Base-by-base conservation (phyloP, 768 basidiomycete species). In the Rhodotorula taiwanensis region DNA sequence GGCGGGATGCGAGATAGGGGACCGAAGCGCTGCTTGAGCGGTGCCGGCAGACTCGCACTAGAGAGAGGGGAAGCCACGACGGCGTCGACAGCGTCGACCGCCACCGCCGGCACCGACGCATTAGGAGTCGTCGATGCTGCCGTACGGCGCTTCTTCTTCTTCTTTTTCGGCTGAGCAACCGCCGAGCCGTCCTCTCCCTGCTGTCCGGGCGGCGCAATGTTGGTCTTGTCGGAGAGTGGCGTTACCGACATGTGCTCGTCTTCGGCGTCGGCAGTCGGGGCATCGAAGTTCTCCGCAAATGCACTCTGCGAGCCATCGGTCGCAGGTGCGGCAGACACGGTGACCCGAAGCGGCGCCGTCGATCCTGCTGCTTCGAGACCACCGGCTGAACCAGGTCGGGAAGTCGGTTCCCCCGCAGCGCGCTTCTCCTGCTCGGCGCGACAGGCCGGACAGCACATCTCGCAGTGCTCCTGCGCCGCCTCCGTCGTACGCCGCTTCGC, bases 1-100 rank as follows among this genome's bases (percentile, higher is more conserved):
- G 67, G 66, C 23, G 61, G 54, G 25, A 47, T 49, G 23, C 62
- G 27, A 14, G 54, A 53, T 25, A 63, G 61, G 1, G 66, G 64
- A n/a, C 48, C 50, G 49, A 60, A 55, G 2, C 63, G 45, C 6
- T 39, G 31, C 21, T 18, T 16, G 28, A 52, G 42, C n/a, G 25
- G 52, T 2, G 31, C 23, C 30, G 27, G 21, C 31, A 39, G 21
- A 8, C 47, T 23, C 33, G 47, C 18, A 18, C 6, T 6, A 4
- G 44, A 2, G 33, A 47, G 33, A 44, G 27, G 15, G 8, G 11
- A 5, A 16, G 20, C 28, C 2, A 39, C 25, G 15, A 10, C 1
- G n/a, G 0, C n/a, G 11, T 25, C 45, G 34, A 8, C 39, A 34
- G 16, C 30, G n/a, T 49, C 41, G 31, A 41, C 25, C 23, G 42